Evolutionary conservation across 805 yeast species (phyloP).

Genomic region (Lachancea quebecensis): DNA sequence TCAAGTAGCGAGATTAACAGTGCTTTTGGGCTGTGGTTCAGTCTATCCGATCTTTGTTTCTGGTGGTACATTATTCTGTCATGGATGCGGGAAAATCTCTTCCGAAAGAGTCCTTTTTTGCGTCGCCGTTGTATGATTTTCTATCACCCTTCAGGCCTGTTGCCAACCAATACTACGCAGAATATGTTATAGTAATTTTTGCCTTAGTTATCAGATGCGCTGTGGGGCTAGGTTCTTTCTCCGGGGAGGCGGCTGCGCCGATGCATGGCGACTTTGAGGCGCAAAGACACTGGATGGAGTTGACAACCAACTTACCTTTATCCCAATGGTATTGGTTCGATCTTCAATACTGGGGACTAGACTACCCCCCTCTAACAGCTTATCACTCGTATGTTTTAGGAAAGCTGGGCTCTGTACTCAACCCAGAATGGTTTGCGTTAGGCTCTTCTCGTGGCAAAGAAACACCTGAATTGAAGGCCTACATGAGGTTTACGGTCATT

Average conservation of each 20-base stretch:
- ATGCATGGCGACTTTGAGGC: conserved; percentile 96
- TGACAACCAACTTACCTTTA: conserved; percentile 70
- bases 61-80: too few relatives aligned
- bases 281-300: conserved; percentile 96
- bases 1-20: too few relatives aligned
- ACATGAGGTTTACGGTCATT: conserved; percentile 76
- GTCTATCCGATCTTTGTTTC: too few relatives aligned
- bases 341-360: conserved; percentile 90
- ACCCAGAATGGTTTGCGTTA: conserved; percentile 70
- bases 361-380: conserved; percentile 96
- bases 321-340: conserved; percentile 84
- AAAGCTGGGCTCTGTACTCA: conserved; percentile 54
- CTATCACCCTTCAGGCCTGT: conserved; percentile 73
- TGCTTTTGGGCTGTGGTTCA: too few relatives aligned
- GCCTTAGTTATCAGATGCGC: conserved; percentile 76
- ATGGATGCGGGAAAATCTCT: neutral
- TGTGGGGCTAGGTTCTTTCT: conserved; percentile 81
- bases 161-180: conserved; percentile 84
- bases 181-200: conserved; percentile 65
- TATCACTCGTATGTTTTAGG: conserved; percentile 84
- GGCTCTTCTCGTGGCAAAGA: conserved; percentile 74
- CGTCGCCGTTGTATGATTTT: conserved; percentile 71
- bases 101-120: conserved; percentile 34
- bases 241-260: conserved; percentile 68
- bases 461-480: conserved; percentile 57